Conservation (phyloP, 164 flowering plant genomes). For the Vitis rupestris region DNA sequence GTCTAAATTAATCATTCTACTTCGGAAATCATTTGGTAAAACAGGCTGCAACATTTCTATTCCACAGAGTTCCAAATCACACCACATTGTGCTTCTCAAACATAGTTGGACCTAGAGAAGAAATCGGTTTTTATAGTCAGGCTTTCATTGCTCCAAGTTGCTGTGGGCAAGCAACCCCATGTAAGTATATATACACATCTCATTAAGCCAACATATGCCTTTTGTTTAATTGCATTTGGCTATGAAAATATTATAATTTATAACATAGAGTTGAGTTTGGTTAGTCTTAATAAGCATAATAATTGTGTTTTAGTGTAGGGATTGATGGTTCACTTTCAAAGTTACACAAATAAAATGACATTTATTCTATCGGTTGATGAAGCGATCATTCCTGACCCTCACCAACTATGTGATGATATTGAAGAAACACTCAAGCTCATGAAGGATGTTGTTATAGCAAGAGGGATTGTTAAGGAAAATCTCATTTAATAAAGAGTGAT, state of each 20-base stretch:
- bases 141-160: conserved; percentile 9
- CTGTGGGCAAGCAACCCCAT: conserved; percentile 12
- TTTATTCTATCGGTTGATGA: conserved; percentile 35
- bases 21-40: no score
- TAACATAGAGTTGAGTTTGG: no score
- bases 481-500: no score
- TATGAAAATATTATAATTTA: no score
- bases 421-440: conserved; percentile 27
- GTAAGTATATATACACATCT: background rate
- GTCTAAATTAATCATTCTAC: no score
- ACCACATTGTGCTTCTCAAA: conserved; percentile 15
- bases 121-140: conserved; percentile 10
- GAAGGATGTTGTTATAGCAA: conserved; percentile 18
- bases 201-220: no score
- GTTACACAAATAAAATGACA: conserved; percentile 33
- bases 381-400: conserved; percentile 31
- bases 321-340: conserved; percentile 29
- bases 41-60: background rate
- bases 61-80: background rate
- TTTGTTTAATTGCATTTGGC: background rate
- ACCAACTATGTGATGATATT: conserved; percentile 34
- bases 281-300: no score
- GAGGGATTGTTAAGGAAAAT: background rate
- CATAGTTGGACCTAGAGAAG: conserved; percentile 19
- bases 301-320: conserved; percentile 14